Percentiles rank a stretch among this genome's conserved stretches.
These are phyloP conservation scores for Fraxinus latifolia DNA, from an alignment of 305 asterid genomes.

Conservation along the genomic window DNA sequence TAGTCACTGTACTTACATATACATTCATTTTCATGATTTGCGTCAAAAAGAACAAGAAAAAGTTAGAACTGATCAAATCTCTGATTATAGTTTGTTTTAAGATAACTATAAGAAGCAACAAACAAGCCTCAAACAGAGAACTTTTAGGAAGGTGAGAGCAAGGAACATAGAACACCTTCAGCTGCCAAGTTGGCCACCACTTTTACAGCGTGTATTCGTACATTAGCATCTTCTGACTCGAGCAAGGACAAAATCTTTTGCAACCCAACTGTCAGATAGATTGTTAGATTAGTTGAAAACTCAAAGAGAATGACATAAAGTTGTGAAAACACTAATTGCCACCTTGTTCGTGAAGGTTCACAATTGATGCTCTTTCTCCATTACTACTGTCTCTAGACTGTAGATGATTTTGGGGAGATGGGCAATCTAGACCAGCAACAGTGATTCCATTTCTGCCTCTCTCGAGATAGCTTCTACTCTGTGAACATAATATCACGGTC, in stretches of 20 bases:
- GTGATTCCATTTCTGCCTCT: slow-evolving; percentile 55
- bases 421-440: slow-evolving; percentile 50
- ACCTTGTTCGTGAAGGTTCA: slow-evolving; percentile 98
- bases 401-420: slow-evolving; percentile 54
- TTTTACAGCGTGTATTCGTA: slow-evolving; percentile 95
- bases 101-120: neutral
- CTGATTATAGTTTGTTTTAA: neutral
- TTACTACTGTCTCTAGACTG: slow-evolving; percentile 55
- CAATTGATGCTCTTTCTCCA: slow-evolving; percentile 75
- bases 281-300: slow-evolving; percentile 20
- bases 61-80: slow-evolving; percentile 11
- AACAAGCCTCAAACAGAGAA: neutral
- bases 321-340: slow-evolving; percentile 21
- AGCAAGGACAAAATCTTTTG: slow-evolving; percentile 90
- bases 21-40: neutral
- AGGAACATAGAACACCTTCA: slow-evolving; percentile 60
- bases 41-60: neutral
- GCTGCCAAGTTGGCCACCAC: slow-evolving; percentile 99
- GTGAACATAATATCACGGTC: slow-evolving; percentile 18
- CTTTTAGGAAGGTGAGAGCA: slow-evolving; percentile 12
- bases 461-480: slow-evolving; percentile 63
- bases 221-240: slow-evolving; percentile 86
- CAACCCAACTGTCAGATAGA: slow-evolving; percentile 71
- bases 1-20: neutral
- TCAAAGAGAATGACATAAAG: slow-evolving; percentile 10